These are phyloP conservation scores for Orbilia blumenaviensis DNA, from an alignment of 2,329 filamentous ascomycete species.

Conservation along the genomic window DNA sequence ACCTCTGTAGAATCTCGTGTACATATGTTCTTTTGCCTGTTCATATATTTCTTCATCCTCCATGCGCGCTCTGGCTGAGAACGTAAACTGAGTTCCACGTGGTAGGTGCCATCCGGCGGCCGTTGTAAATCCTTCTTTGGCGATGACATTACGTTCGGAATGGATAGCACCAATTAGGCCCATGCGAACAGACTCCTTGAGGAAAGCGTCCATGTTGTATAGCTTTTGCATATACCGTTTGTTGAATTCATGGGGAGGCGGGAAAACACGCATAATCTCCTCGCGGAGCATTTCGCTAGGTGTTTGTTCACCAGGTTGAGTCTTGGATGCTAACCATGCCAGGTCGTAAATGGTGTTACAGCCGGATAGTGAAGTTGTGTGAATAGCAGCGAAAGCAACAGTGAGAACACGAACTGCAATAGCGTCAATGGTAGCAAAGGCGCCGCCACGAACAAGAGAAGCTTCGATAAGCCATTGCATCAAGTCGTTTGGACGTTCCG, in stretches of 20 bases:
- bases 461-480: slow-evolving; percentile 53
- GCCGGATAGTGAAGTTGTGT: slow-evolving; percentile 49
- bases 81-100: slow-evolving; percentile 27
- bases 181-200: slow-evolving; percentile 43
- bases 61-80: slow-evolving; percentile 2
- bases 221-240: slow-evolving; percentile 49
- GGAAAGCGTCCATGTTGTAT: slow-evolving; percentile 48
- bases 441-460: slow-evolving; percentile 39
- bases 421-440: slow-evolving; percentile 31
- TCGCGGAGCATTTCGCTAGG: slow-evolving; percentile 44
- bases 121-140: slow-evolving; percentile 26
- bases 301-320: slow-evolving; percentile 16
- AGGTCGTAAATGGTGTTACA: slow-evolving; percentile 48
- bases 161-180: slow-evolving; percentile 31
- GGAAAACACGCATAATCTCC: slow-evolving; percentile 42
- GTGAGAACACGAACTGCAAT: slow-evolving; percentile 42
- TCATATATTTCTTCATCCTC: slow-evolving; percentile 42
- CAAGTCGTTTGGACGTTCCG: slow-evolving; percentile 50
- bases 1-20: slow-evolving; percentile 41
- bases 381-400: slow-evolving; percentile 50
- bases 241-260: slow-evolving; percentile 49
- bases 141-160: slow-evolving; percentile 33
- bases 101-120: slow-evolving; percentile 24
- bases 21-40: slow-evolving; percentile 25
- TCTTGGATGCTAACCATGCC: slow-evolving; percentile 23